Base-by-base conservation (phyloP, 768 basidiomycete genomes). In the Amanita pseudoporphyria region DNA sequence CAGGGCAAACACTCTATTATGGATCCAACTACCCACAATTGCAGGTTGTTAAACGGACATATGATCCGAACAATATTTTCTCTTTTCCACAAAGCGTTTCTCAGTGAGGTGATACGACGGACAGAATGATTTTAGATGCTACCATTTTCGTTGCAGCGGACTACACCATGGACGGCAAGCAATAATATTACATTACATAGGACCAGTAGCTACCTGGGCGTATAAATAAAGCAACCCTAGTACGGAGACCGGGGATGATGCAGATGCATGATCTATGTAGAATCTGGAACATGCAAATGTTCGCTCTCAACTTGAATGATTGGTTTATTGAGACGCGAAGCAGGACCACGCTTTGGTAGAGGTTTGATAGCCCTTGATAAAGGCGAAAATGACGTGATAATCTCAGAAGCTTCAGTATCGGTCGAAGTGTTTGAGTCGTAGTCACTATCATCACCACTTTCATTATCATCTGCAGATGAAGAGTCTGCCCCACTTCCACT, bases 301-400 rank as follows among this genome's bases (percentile, higher is more conserved):
- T 28, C 26, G 26, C 7, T 7, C 26, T 4, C 7, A 7, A 67
- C 61, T 3, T 66, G 62, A 30, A 68, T 63, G 31, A 62, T 56
- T 4, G 68, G 57, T 46, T 53, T 40, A 45, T 46, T 40, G 28
- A 51, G 38, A 32, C 49, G 49, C n/a, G 41, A 50, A 12, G 49
- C 49, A 33, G 40, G 32, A 24, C 49, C 42, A 36, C 75, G 71
- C 53, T 62, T 65, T 7, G 76, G 77, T 30, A 78, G 67, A 22
- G 77, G 74, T 53, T 65, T 74, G 50, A 75, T 71, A 28, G 65
- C 64, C 24, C 77, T 50, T 13, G 19, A 66, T 1, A 58, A 56
- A 32, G 73, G 68, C 19, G 63, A 57, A 43, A 74, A 62, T n/a
- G 66, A 67, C 9, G 62, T 67, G 47, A 72, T 68, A 42, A 69